A percentile compares a stretch with the other conserved stretches of the same genome.
phyloP scores from a whole-genome alignment of 2,329 filamentous ascomycete genomes.

The Helicocarpus griseus region DNA sequence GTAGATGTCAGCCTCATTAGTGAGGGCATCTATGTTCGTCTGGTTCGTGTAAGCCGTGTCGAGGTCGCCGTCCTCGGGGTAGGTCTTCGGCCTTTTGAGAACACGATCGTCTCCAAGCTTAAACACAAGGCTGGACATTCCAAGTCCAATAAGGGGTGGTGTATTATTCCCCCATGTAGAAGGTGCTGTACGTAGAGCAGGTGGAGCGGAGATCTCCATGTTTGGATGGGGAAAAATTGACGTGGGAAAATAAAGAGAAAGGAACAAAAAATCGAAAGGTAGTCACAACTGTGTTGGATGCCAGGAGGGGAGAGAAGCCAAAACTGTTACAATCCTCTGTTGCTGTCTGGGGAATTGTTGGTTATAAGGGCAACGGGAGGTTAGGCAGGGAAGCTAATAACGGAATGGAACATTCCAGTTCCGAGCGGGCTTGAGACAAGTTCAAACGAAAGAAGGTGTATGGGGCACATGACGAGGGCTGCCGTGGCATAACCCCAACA shows the following conservation, averaged over 20 bases:
- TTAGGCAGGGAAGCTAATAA: too few species aligned
- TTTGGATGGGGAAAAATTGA: background rate
- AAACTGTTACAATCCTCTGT: too few species aligned
- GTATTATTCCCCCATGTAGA: background rate
- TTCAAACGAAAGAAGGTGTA: too few species aligned
- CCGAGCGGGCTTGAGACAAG: too few species aligned
- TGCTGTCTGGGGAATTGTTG: too few species aligned
- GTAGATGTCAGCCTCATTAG: background rate
- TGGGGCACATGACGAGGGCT: too few species aligned
- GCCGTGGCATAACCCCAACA: too few species aligned
- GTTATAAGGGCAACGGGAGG: too few species aligned
- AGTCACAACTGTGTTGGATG: too few species aligned
- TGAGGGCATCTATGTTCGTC: background rate
- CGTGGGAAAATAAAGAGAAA: background rate
- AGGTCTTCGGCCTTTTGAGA: constrained; percentile 1
- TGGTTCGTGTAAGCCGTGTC: background rate
- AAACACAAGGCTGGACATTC: background rate
- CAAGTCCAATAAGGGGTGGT: background rate
- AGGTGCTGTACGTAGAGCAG: background rate
- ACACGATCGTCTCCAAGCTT: background rate
- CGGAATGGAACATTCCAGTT: too few species aligned
- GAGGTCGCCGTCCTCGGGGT: background rate
- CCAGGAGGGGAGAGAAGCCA: too few species aligned
- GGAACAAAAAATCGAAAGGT: background rate
- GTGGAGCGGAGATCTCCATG: background rate